A percentile compares a stretch with the other conserved stretches of the same genome.
Evolutionary conservation across 2,329 filamentous ascomycete species (phyloP).

Genomic region (Botryotinia globosa): DNA sequence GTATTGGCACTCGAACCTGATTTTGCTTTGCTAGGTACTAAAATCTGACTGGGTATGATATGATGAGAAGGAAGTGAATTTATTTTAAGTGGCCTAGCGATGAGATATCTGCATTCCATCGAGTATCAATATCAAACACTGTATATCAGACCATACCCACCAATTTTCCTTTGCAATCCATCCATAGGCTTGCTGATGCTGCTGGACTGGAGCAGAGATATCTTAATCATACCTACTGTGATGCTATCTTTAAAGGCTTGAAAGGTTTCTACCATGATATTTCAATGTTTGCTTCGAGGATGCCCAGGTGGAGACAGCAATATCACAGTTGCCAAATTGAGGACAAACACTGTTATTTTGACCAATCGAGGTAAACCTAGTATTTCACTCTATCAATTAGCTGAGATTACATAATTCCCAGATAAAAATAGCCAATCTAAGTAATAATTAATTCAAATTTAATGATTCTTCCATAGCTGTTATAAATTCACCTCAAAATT

Average conservation of each 20-base stretch:
- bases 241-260: not conserved
- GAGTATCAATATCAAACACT: not conserved
- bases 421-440: not conserved
- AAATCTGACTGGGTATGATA: not conserved
- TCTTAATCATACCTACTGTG: accelerated
- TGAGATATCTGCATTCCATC: not conserved
- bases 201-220: not conserved
- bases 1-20: not conserved
- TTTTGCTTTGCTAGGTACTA: not conserved
- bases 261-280: not conserved
- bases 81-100: not conserved
- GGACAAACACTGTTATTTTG: not conserved
- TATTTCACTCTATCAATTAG: not conserved
- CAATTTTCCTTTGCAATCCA: not conserved
- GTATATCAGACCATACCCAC: not conserved
- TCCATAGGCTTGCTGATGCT: not conserved
- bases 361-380: not conserved
- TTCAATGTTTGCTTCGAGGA: not conserved
- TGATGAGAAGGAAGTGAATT: not conserved
- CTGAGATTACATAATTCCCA: not conserved
- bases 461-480: not conserved
- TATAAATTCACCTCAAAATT: not conserved
- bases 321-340: not conserved
- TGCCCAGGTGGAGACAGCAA: not conserved
- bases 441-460: not conserved